Conservation (phyloP, 164 flowering plant species). For the Tetrastigma voinierianum region DNA sequence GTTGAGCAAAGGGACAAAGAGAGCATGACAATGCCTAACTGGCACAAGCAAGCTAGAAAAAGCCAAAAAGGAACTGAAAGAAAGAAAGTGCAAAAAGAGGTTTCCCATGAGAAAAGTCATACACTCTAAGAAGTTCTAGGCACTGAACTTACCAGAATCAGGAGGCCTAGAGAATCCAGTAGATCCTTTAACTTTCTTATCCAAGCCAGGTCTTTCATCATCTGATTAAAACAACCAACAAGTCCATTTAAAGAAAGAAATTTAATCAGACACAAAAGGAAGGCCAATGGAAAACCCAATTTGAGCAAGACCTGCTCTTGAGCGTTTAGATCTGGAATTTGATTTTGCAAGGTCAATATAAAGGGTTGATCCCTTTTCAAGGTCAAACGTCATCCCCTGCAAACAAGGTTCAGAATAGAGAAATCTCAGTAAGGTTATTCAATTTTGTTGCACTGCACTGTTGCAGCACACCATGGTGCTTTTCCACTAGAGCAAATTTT, state of each 20-base stretch:
- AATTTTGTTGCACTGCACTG: not conserved
- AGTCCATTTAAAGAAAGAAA: slow-evolving; percentile 10
- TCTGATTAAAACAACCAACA: slow-evolving; percentile 32
- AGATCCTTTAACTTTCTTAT: slow-evolving; percentile 66
- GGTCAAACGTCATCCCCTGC: slow-evolving; percentile 92
- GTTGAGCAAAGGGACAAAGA: not conserved
- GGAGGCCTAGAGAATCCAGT: slow-evolving; percentile 34
- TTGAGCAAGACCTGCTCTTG: slow-evolving; percentile 58
- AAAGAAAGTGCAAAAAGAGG: not conserved
- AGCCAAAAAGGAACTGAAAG: too few species aligned
- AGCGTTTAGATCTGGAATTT: slow-evolving; percentile 83
- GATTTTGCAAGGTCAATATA: slow-evolving; percentile 87
- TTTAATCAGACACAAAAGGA: not conserved
- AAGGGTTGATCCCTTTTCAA: slow-evolving; percentile 76
- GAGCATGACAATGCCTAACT: not conserved
- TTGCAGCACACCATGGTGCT: not conserved
- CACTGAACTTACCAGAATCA: slow-evolving; percentile 62
- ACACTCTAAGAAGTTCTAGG: slow-evolving; percentile 2
- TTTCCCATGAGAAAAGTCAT: not conserved
- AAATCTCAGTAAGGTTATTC: not conserved
- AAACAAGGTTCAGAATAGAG: slow-evolving; percentile 9
- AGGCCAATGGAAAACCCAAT: not conserved
- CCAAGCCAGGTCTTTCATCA: slow-evolving; percentile 55
- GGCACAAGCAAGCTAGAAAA: not conserved
- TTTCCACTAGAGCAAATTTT: not conserved